Evolutionary conservation across 2,329 filamentous ascomycete genomes (phyloP), one percentile per base, ranked within the genome.

Genomic region (Ceratocystis diversiconidia): DNA sequence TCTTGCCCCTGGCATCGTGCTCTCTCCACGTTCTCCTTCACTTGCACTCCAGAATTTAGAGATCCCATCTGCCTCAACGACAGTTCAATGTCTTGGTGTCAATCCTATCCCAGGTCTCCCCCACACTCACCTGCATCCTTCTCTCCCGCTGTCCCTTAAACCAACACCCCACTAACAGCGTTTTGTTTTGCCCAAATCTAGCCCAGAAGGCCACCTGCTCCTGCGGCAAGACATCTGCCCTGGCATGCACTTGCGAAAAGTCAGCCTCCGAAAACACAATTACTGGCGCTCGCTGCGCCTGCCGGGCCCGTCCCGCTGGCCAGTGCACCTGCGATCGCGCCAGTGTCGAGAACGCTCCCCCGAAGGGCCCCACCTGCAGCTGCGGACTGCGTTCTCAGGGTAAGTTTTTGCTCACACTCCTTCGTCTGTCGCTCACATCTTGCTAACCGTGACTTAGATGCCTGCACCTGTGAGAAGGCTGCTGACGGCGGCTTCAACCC

Each of bases 161-260:
- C 50, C 48, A 52, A 6, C 12, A 19, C 28, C 7, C 6, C 32
- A 44, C 55, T 60, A 68, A 65, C 48, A 17, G 32, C 62, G 66
- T 61, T 19, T 48, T 32, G 46, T 15, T 64, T 25, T 22, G 57
- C 70, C 46, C 28, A 32, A 50, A 15, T 32, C 12, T 36, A 84
- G 84, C 84, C 70, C 75, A 83, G 71, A 80, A 86, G 75, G 85
- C 85, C 7, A 86, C 80, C 68, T 96, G 91, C 84, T 95, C 90
- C 17, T 97, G 92, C 75, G 92, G 92, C 73, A 85, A 96, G 79
- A 83, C 94, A 74, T 84, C 85, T 3, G 92, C 92, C 62, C 84
- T 96, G 61, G 81, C 92, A 74, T 97, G 92, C 83, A 88, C 80
- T 69, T 96, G 92, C 79, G 84, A 84, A 72, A 92, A 90, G 76